phyloP scores from a whole-genome alignment of 2,329 filamentous ascomycete species.

The Tolypocladium album region DNA sequence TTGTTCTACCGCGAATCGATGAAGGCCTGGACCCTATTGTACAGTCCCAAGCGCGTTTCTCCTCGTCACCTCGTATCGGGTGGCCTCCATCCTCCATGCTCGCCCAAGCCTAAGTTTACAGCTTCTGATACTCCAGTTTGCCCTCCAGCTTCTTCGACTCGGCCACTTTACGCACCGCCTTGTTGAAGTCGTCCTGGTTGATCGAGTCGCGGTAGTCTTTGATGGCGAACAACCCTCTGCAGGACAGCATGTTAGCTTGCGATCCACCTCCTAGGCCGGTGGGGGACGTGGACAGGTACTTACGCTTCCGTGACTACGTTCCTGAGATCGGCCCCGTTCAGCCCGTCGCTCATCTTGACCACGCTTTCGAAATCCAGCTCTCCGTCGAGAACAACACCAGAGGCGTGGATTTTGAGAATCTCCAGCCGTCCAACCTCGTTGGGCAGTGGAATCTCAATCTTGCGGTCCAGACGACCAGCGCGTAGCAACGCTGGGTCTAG shows the following conservation, averaged over 20 bases:
- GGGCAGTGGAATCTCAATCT: conserved; percentile 94
- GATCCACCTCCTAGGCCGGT: no score
- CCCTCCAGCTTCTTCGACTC: conserved; percentile 98
- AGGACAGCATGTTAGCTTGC: neutral
- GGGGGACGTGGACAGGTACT: conserved; percentile 27
- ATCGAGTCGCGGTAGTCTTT: conserved; percentile 95
- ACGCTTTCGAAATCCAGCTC: conserved; percentile 99
- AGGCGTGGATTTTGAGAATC: conserved; percentile 95
- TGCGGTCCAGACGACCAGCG: conserved; percentile 87
- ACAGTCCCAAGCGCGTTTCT: neutral
- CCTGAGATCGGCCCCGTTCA: conserved; percentile 93
- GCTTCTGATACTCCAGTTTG: conserved; percentile 94
- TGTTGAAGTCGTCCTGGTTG: conserved; percentile 99
- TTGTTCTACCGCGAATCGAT: neutral
- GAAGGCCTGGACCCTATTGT: neutral
- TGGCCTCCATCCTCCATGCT: neutral
- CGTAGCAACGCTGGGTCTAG: conserved; percentile 86
- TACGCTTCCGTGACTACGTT: conserved; percentile 98
- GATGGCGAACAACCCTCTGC: conserved; percentile 87
- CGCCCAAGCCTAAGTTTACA: conserved; percentile 37
- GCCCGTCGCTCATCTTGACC: conserved; percentile 98
- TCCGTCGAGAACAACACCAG: conserved; percentile 76
- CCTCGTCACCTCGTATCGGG: neutral
- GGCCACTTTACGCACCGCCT: conserved; percentile 92
- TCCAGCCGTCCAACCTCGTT: conserved; percentile 95